Evolutionary conservation across 148 eudicot species (phyloP).

Genomic region (Fagopyrum tataricum): DNA sequence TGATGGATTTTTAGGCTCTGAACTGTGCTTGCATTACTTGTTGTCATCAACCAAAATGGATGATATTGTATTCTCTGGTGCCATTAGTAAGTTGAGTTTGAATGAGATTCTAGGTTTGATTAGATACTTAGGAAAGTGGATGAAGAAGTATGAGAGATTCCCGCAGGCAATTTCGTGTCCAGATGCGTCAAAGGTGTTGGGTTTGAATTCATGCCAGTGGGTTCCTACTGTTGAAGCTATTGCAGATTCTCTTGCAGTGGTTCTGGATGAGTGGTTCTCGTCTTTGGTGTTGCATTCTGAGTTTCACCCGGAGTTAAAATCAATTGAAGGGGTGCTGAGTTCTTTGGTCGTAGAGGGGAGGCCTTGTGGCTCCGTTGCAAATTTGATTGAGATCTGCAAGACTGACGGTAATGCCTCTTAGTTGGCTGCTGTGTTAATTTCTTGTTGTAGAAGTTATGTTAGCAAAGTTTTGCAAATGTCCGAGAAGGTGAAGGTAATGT

Average conservation of each 20-base stretch:
- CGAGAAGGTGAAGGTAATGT: background rate
- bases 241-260: constrained; percentile 49
- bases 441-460: background rate
- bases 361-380: constrained; percentile 48
- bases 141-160: constrained; percentile 71
- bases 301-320: constrained; percentile 64
- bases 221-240: constrained; percentile 55
- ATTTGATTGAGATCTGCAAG: constrained; percentile 42
- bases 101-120: constrained; percentile 54
- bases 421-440: background rate
- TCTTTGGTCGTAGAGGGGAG: constrained; percentile 58
- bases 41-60: constrained; percentile 49
- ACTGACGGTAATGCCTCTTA: constrained; percentile 28
- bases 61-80: constrained; percentile 62
- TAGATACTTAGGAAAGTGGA: constrained; percentile 76
- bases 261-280: constrained; percentile 87
- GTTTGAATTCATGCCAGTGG: constrained; percentile 50
- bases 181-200: constrained; percentile 31
- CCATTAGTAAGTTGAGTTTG: constrained; percentile 55
- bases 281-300: constrained; percentile 64
- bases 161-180: constrained; percentile 52
- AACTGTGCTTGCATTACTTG: constrained; percentile 73
- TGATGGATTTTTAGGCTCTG: constrained; percentile 53
- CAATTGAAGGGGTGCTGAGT: constrained; percentile 36
- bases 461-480: background rate